These are phyloP conservation scores for Beauveria scarabaeidicola DNA, from an alignment of 2,329 filamentous ascomycete species.

Conservation along the genomic window DNA sequence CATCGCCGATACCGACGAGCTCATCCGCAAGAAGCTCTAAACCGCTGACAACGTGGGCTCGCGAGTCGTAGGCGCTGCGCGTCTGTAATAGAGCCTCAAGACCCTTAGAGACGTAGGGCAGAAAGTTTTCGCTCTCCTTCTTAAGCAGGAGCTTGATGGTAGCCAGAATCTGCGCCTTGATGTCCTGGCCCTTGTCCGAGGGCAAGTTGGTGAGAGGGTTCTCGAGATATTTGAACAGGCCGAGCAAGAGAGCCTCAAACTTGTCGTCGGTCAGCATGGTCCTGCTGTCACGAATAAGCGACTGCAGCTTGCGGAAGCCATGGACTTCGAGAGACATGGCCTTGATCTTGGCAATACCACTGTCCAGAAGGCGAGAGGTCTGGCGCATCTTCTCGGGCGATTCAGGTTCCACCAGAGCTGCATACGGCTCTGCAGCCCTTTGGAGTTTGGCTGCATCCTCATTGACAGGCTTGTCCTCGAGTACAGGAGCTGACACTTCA, in stretches of 20 bases:
- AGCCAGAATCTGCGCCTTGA: slow-evolving; percentile 65
- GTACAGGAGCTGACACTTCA: slow-evolving; percentile 38
- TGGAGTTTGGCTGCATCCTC: slow-evolving; percentile 36
- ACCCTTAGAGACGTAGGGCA: slow-evolving; percentile 57
- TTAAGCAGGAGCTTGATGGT: slow-evolving; percentile 67
- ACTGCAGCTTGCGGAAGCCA: slow-evolving; percentile 71
- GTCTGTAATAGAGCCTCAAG: slow-evolving; percentile 59
- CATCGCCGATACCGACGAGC: slow-evolving; percentile 57
- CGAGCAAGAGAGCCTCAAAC: slow-evolving; percentile 58
- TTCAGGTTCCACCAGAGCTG: slow-evolving; percentile 17
- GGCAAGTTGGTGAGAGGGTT: slow-evolving; percentile 45
- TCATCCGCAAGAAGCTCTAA: slow-evolving; percentile 67
- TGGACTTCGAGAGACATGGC: slow-evolving; percentile 68
- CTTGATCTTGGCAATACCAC: slow-evolving; percentile 65
- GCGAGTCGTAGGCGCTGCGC: slow-evolving; percentile 57
- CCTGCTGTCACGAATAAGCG: slow-evolving; percentile 59
- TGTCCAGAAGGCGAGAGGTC: slow-evolving; percentile 57
- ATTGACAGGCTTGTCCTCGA: slow-evolving; percentile 54
- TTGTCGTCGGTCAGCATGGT: slow-evolving; percentile 57
- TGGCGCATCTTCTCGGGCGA: slow-evolving; percentile 49
- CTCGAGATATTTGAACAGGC: slow-evolving; percentile 65
- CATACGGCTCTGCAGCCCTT: slow-evolving; percentile 18
- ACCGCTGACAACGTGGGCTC: slow-evolving; percentile 64
- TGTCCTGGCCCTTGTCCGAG: slow-evolving; percentile 59
- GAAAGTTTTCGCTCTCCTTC: slow-evolving; percentile 56